A percentile compares a stretch with the other conserved stretches of the same genome.
Conservation (phyloP, 106 monocot species). For the Alisma plantagoaquatica region DNA sequence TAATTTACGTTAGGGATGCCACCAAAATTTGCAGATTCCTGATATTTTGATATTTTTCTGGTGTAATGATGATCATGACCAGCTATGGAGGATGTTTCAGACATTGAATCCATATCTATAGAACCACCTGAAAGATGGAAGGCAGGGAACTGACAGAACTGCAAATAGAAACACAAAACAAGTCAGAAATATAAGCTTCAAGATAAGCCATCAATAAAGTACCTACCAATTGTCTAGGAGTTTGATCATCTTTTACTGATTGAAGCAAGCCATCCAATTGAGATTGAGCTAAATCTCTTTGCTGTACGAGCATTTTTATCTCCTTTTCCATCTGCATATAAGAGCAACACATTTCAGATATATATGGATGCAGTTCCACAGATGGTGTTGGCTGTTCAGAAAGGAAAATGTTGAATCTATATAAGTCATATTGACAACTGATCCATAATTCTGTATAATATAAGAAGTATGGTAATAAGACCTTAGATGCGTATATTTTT, state of each 20-base stretch:
- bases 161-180: background rate
- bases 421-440: too few species aligned
- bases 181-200: background rate
- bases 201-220: background rate
- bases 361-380: background rate
- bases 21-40: conserved; percentile 8
- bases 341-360: background rate
- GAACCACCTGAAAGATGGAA: background rate
- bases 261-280: conserved; percentile 56
- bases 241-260: conserved; percentile 26
- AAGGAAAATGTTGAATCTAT: too few species aligned
- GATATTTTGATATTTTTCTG: background rate
- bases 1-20: conserved; percentile 7
- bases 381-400: too few species aligned
- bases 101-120: background rate
- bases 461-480: too few species aligned
- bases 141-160: background rate
- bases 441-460: too few species aligned
- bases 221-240: conserved; percentile 41
- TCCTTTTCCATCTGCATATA: conserved; percentile 83
- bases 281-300: conserved; percentile 63
- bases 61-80: background rate
- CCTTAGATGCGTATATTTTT: too few species aligned
- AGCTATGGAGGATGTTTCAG: background rate
- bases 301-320: conserved; percentile 66